Evolutionary conservation across 768 basidiomycete genomes (phyloP).

Genomic region (Phlebiopsis flavidoalba): DNA sequence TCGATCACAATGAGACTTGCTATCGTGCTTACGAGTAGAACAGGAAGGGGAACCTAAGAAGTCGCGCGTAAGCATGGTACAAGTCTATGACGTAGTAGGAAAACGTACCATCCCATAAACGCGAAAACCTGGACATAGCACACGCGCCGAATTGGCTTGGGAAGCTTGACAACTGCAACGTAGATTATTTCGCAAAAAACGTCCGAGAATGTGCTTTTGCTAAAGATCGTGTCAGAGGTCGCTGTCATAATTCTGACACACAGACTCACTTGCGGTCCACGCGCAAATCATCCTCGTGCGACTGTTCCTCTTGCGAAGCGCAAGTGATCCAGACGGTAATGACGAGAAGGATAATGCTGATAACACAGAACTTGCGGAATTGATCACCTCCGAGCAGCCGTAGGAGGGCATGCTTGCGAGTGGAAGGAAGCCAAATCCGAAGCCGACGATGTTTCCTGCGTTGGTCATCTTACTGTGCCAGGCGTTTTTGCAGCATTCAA

Average conservation of each 20-base stretch:
- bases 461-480: conserved; percentile 98
- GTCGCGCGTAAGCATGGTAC: conserved; percentile 20
- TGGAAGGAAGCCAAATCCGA: conserved; percentile 91
- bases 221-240: not conserved
- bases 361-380: conserved; percentile 93
- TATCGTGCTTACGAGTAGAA: conserved; percentile 69
- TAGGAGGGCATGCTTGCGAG: conserved; percentile 76
- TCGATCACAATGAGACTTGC: not conserved
- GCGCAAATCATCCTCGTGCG: conserved; percentile 37
- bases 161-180: conserved; percentile 66
- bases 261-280: conserved; percentile 28
- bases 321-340: conserved; percentile 87
- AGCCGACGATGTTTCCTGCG: conserved; percentile 95
- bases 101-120: conserved; percentile 81
- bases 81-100: conserved; percentile 28
- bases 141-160: conserved; percentile 79
- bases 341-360: conserved; percentile 76
- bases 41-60: conserved; percentile 70
- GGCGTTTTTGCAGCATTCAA: conserved; percentile 91
- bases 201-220: conserved; percentile 54
- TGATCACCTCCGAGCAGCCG: conserved; percentile 83
- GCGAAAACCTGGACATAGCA: conserved; percentile 94
- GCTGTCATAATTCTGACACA: not conserved
- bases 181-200: conserved; percentile 79
- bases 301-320: conserved; percentile 77